phyloP scores from a whole-genome alignment of 140 eudicot genomes.

The Oenanthe javanica region DNA sequence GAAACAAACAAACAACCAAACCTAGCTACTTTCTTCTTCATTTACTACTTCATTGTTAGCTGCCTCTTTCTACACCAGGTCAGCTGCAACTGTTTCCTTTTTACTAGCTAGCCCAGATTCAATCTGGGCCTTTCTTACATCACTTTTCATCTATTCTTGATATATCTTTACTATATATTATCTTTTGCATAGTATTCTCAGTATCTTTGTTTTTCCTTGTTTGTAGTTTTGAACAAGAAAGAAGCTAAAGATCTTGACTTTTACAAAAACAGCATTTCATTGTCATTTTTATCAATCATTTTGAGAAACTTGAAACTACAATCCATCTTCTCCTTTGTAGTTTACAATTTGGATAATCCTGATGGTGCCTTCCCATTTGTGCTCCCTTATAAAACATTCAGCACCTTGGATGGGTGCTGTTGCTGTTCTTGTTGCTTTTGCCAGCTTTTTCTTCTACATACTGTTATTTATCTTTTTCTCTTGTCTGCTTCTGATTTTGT shows the following conservation, averaged over 20 bases:
- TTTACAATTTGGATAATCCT: not conserved
- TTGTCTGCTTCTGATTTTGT: constrained; percentile 26
- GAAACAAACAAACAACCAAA: not conserved
- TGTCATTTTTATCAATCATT: too few relatives aligned
- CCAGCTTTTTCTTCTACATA: constrained; percentile 23
- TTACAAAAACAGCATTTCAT: too few relatives aligned
- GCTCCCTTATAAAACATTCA: constrained; percentile 17
- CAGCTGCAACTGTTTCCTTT: constrained; percentile 16
- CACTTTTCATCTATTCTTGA: not conserved
- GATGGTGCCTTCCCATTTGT: constrained; percentile 35
- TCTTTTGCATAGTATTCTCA: not conserved
- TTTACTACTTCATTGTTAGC: not conserved
- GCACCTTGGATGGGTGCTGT: constrained; percentile 35
- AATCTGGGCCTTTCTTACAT: not conserved
- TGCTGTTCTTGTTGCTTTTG: constrained; percentile 19
- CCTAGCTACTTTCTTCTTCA: not conserved
- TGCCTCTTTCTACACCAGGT: constrained; percentile 14
- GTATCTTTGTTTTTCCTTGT: not conserved
- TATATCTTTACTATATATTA: not conserved
- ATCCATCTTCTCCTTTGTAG: not conserved
- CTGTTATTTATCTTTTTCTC: constrained; percentile 28
- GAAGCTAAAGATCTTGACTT: too few relatives aligned
- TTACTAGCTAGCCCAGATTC: not conserved
- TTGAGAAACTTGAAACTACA: too few relatives aligned
- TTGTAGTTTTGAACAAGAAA: not conserved